Percentiles rank a stretch among this genome's conserved stretches.
These are phyloP conservation scores for Asterophora parasitica DNA, from an alignment of 768 basidiomycete species.

Conservation along the genomic window DNA sequence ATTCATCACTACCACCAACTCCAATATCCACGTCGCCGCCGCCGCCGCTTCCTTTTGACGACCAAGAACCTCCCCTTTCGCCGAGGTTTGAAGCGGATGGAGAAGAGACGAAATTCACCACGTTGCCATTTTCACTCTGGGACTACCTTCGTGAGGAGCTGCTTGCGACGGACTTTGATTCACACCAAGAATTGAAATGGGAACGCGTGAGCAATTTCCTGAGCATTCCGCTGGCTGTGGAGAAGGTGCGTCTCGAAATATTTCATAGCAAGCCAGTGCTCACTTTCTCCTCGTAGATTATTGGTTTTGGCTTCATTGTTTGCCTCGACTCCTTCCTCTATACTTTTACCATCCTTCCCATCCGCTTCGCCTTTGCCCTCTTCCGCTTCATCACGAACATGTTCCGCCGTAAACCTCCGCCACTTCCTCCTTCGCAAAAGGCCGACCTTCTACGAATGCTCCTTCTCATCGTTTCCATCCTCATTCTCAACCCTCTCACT, in stretches of 20 bases:
- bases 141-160: slow-evolving; percentile 88
- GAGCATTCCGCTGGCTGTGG: slow-evolving; percentile 85
- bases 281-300: slow-evolving; percentile 50
- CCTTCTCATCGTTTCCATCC: slow-evolving; percentile 68
- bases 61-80: slow-evolving; percentile 24
- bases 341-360: slow-evolving; percentile 95
- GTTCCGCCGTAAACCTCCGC: slow-evolving; percentile 43
- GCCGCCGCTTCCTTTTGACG: slow-evolving; percentile 26
- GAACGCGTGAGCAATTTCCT: slow-evolving; percentile 96
- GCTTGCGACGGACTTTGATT: slow-evolving; percentile 89
- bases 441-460: slow-evolving; percentile 85
- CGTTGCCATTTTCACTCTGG: slow-evolving; percentile 76
- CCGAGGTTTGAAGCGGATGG: slow-evolving; percentile 19
- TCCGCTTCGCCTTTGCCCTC: slow-evolving; percentile 70
- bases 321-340: slow-evolving; percentile 97
- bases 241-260: slow-evolving; percentile 60
- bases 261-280: not conserved
- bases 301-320: slow-evolving; percentile 86
- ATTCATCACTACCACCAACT: slow-evolving; percentile 71
- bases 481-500: slow-evolving; percentile 75
- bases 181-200: slow-evolving; percentile 91
- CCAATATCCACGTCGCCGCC: slow-evolving; percentile 52
- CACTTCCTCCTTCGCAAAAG: slow-evolving; percentile 83
- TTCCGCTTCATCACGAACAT: slow-evolving; percentile 49
- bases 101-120: slow-evolving; percentile 15